Conservation (phyloP, 805 yeast species). For the Kuraishia piskuri region DNA sequence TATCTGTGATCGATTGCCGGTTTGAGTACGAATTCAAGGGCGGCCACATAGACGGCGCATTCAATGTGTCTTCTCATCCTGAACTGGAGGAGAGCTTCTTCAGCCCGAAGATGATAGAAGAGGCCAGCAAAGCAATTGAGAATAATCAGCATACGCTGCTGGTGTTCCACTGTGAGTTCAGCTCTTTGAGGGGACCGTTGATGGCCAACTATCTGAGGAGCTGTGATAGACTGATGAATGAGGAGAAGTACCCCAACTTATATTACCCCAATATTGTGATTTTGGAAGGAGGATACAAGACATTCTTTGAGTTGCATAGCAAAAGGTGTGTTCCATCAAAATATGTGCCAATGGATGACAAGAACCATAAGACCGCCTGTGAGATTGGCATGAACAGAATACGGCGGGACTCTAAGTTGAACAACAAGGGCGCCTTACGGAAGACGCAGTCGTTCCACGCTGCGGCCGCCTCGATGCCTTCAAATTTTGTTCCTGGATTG, state of each 20-base stretch:
- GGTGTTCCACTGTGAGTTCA: slow-evolving; percentile 91
- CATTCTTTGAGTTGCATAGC: slow-evolving; percentile 54
- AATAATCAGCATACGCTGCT: slow-evolving; percentile 36
- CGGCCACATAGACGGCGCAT: slow-evolving; percentile 83
- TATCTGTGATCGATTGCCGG: slow-evolving; percentile 74
- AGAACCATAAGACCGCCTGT: slow-evolving; percentile 36
- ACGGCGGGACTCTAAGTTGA: slow-evolving; percentile 19
- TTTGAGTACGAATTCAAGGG: slow-evolving; percentile 89
- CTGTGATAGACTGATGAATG: slow-evolving; percentile 69
- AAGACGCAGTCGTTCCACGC: slow-evolving; percentile 28
- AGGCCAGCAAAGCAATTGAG: not conserved
- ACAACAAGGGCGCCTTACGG: slow-evolving; percentile 12
- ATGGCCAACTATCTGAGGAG: slow-evolving; percentile 83
- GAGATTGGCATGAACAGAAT: slow-evolving; percentile 33
- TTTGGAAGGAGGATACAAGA: slow-evolving; percentile 85
- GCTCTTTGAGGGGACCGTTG: slow-evolving; percentile 88
- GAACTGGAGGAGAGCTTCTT: slow-evolving; percentile 55
- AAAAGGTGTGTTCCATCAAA: slow-evolving; percentile 63
- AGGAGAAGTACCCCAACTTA: slow-evolving; percentile 69
- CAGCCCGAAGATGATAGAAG: slow-evolving; percentile 10
- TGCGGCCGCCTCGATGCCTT: not conserved
- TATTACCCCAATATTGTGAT: slow-evolving; percentile 85
- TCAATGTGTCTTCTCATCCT: slow-evolving; percentile 65
- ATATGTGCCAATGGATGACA: slow-evolving; percentile 82
- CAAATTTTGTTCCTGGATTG: not conserved